These are phyloP conservation scores for Leucocoprinus sp. DNA, from an alignment of 768 basidiomycete species.

Conservation along the genomic window DNA sequence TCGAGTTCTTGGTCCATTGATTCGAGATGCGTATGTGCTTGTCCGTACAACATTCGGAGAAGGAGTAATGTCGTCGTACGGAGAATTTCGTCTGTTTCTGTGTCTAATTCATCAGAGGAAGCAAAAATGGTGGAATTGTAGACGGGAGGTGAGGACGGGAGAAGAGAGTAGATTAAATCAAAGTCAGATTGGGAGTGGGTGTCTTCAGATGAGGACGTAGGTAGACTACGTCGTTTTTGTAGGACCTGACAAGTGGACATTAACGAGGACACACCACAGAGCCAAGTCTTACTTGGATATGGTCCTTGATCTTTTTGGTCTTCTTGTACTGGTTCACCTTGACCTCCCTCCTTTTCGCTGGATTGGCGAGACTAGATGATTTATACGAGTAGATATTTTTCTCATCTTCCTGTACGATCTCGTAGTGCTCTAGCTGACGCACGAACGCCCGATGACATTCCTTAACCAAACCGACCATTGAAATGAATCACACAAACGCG, in stretches of 20 bases:
- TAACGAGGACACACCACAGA: background rate
- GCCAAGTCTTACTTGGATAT: slow-evolving; percentile 50
- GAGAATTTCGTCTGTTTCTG: slow-evolving; percentile 54
- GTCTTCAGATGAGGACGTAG: slow-evolving; percentile 12
- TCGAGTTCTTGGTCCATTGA: slow-evolving; percentile 66
- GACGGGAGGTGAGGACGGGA: slow-evolving; percentile 34
- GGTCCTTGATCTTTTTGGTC: slow-evolving; percentile 70
- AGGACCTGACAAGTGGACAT: slow-evolving; percentile 30
- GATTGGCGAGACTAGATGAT: slow-evolving; percentile 46
- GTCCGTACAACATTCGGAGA: slow-evolving; percentile 63
- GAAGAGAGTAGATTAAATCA: slow-evolving; percentile 55
- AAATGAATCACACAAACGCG: background rate
- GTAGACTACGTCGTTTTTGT: slow-evolving; percentile 44
- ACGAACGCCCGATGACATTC: slow-evolving; percentile 39
- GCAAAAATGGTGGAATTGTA: background rate
- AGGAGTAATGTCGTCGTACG: slow-evolving; percentile 65
- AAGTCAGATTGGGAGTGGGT: slow-evolving; percentile 38
- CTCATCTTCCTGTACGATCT: slow-evolving; percentile 56
- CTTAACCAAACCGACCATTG: slow-evolving; percentile 32
- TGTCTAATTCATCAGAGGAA: slow-evolving; percentile 34
- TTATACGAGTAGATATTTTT: slow-evolving; percentile 44
- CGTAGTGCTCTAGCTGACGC: slow-evolving; percentile 51
- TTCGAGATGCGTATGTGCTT: slow-evolving; percentile 59
- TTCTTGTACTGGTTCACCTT: slow-evolving; percentile 89
- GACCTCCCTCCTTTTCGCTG: slow-evolving; percentile 65